Percentiles rank a stretch among this genome's conserved stretches.
Conservation (phyloP, 768 basidiomycete genomes). For the Leccinum boreale region DNA sequence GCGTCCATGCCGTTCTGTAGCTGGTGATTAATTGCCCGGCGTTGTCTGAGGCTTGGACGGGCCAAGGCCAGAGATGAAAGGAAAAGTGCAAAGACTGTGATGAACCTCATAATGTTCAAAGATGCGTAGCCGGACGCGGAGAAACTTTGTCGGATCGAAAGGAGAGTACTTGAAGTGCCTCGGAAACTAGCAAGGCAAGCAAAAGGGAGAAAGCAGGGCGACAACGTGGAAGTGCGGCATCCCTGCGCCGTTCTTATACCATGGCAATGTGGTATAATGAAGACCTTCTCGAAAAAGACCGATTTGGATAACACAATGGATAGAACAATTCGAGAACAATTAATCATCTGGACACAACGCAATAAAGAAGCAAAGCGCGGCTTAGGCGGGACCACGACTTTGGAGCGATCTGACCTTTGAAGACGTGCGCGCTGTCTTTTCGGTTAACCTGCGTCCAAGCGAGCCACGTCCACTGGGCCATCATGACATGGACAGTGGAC, state of each 20-base stretch:
- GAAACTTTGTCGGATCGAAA: background rate
- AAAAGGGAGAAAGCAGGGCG: background rate
- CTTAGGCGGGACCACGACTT: background rate
- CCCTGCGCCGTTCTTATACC: conserved; percentile 17
- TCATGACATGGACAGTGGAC: conserved; percentile 6
- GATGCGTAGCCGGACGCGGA: background rate
- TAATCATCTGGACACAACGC: conserved; percentile 10
- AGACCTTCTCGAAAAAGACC: background rate
- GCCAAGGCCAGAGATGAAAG: conserved; percentile 32
- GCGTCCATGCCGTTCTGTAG: conserved; percentile 42
- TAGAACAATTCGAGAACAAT: conserved; percentile 13
- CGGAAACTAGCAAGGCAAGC: conserved; percentile 8
- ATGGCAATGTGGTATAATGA: background rate
- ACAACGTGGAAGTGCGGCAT: background rate
- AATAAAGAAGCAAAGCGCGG: conserved; percentile 4
- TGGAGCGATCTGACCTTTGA: background rate
- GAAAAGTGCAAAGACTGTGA: conserved; percentile 32
- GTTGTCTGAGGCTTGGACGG: conserved; percentile 35
- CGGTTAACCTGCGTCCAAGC: background rate
- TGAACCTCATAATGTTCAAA: conserved; percentile 35
- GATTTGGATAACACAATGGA: conserved; percentile 21
- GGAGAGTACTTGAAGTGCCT: conserved; percentile 13
- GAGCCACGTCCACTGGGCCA: background rate
- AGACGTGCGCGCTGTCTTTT: background rate
- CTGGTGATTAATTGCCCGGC: conserved; percentile 20